Evolutionary conservation across 805 yeast species (phyloP).

Genomic region (Candida pini): DNA sequence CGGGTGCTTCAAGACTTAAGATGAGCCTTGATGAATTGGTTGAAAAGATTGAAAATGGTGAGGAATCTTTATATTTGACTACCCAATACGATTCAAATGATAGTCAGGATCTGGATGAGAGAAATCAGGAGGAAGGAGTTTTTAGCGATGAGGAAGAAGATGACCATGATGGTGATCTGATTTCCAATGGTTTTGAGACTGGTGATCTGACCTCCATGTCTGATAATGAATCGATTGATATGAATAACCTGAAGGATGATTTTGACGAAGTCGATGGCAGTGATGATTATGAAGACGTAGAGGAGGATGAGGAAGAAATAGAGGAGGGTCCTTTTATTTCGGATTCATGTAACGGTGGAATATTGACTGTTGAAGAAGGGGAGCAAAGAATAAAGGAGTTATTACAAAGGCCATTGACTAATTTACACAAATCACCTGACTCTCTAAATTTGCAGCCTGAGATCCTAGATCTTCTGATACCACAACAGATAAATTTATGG

Average conservation of each 20-base stretch:
- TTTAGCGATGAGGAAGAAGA: constrained; percentile 21
- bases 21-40: constrained; percentile 48
- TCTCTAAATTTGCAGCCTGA: constrained; percentile 38
- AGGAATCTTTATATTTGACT: constrained; percentile 51
- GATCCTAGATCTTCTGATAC: constrained; percentile 38
- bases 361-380: constrained; percentile 30
- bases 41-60: constrained; percentile 34
- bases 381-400: constrained; percentile 42
- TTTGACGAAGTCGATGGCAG: constrained; percentile 33
- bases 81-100: constrained; percentile 59
- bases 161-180: constrained; percentile 9
- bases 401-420: constrained; percentile 58
- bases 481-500: constrained; percentile 77
- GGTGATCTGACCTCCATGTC: constrained; percentile 20
- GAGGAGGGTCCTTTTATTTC: constrained; percentile 10
- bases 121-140: constrained; percentile 4
- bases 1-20: constrained; percentile 48
- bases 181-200: constrained; percentile 2
- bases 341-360: constrained; percentile 14
- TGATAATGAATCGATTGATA: constrained; percentile 37
- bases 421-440: constrained; percentile 23
- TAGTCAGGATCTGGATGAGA: constrained; percentile 31
- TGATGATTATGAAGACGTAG: constrained; percentile 16
- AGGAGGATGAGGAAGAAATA: constrained; percentile 12
- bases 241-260: constrained; percentile 43